Evolutionary conservation across 2,329 filamentous ascomycete species (phyloP), one percentile per base, ranked within the genome.

Genomic region (Botrytis fabae): DNA sequence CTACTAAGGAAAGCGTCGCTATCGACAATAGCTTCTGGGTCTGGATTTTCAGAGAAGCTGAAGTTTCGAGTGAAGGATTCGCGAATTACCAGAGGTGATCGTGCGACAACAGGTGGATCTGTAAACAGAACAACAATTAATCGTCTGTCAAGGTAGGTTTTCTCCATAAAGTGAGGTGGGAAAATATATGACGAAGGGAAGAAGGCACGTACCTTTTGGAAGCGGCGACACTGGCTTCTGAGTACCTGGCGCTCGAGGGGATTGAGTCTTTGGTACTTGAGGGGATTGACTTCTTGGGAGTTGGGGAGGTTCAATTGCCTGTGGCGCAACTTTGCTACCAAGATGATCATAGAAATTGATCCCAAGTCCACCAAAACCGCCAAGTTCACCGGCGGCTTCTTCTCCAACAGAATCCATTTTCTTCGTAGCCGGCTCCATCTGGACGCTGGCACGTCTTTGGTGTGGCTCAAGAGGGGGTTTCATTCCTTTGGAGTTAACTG

Each of bases 1-100:
- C 74, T 38, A 20, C 78, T 74, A n/a, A 78, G 77, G 32, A 79
- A 65, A 22, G 73, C 28, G 40, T 69, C 65, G 48, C 35, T 42
- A 28, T 69, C 38, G 63, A 48, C 40, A 38, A 69, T 22, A 16
- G 25, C 48, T 44, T 65, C 60, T 42, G 69, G 46, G 18, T 65
- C 60, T n/a, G 60, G 46, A 44, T 48, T 66, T 54, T 46, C 60
- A 57, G 69, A 60, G 35, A 54, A 64, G 60, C 32, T 44, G 10
- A 44, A 65, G n/a, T 71, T 57, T 22, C 48, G 44, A 28, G 60
- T 65, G 51, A 46, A 61, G 16, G 68, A 62, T 42, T 70, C 68
- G 6, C 65, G 65, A 42, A 69, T 69, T 57, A 57, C n/a, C 38
- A 69, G 42, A 40, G 65, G 65, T 16, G 48, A 42, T 59, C n/a